Conservation (phyloP, 108 stramenopile species). For the Bacterosira constricta region DNA sequence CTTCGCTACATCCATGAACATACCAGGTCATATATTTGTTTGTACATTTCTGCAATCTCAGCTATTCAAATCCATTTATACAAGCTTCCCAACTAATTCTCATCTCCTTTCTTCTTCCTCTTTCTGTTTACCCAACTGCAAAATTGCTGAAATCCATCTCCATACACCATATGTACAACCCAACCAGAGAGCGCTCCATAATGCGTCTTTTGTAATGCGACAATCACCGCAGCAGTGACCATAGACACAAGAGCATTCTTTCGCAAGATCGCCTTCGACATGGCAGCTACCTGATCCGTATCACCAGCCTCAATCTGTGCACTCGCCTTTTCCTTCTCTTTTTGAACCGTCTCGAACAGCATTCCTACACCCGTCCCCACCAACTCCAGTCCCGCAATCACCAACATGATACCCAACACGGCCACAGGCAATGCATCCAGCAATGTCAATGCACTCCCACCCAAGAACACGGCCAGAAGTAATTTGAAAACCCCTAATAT, state of each 20-base stretch:
- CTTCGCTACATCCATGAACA: too few species aligned
- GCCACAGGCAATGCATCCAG: slow-evolving; percentile 75
- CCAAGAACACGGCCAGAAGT: slow-evolving; percentile 63
- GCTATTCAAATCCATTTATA: neutral
- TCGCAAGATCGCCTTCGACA: slow-evolving; percentile 28
- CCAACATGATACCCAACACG: slow-evolving; percentile 75
- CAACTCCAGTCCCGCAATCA: slow-evolving; percentile 79
- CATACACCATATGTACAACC: slow-evolving; percentile 69
- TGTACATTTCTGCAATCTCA: neutral
- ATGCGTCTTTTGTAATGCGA: slow-evolving; percentile 69
- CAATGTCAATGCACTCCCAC: slow-evolving; percentile 55
- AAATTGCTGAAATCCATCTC: slow-evolving; percentile 44
- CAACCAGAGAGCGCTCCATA: slow-evolving; percentile 71
- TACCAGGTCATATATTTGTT: neutral
- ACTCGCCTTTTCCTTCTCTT: slow-evolving; percentile 18
- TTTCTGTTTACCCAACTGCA: slow-evolving; percentile 25
- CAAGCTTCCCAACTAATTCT: neutral
- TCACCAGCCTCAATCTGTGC: slow-evolving; percentile 1
- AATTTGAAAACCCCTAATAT: slow-evolving; percentile 73
- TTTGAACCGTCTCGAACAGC: slow-evolving; percentile 36
- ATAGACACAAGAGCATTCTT: slow-evolving; percentile 54
- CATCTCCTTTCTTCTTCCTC: slow-evolving; percentile 6
- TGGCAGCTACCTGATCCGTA: neutral
- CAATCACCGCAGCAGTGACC: slow-evolving; percentile 68
- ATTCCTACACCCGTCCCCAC: slow-evolving; percentile 61